phyloP scores from a whole-genome alignment of 805 yeast genomes.

The Candida piceae region DNA sequence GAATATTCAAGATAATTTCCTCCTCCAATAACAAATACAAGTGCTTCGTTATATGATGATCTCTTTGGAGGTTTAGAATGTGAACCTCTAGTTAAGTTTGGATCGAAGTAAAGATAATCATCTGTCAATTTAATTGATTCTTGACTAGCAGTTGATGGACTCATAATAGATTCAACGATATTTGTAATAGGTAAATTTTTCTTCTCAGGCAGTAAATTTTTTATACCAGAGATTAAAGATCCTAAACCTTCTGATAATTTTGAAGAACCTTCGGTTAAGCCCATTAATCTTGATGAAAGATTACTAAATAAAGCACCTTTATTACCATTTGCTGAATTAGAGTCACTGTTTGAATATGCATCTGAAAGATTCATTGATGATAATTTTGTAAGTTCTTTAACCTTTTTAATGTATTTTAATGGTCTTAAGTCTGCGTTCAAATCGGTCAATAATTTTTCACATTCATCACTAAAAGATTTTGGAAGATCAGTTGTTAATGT shows the following conservation, averaged over 20 bases:
- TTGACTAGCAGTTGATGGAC: slow-evolving; percentile 61
- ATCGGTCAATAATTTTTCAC: slow-evolving; percentile 54
- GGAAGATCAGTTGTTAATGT: slow-evolving; percentile 47
- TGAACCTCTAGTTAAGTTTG: slow-evolving; percentile 79
- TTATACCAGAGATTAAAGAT: slow-evolving; percentile 80
- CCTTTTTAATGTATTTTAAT: slow-evolving; percentile 68
- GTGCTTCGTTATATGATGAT: slow-evolving; percentile 70
- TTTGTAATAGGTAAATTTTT: slow-evolving; percentile 85
- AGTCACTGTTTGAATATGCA: slow-evolving; percentile 22
- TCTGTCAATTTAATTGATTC: slow-evolving; percentile 72
- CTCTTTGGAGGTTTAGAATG: slow-evolving; percentile 86
- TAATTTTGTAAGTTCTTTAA: slow-evolving; percentile 70
- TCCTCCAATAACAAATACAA: slow-evolving; percentile 94
- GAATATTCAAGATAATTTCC: slow-evolving; percentile 94
- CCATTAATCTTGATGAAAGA: slow-evolving; percentile 70
- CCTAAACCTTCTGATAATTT: slow-evolving; percentile 85
- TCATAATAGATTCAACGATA: slow-evolving; percentile 87
- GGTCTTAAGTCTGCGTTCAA: slow-evolving; percentile 60
- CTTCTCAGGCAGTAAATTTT: slow-evolving; percentile 81
- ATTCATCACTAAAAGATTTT: slow-evolving; percentile 45
- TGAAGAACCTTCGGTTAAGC: slow-evolving; percentile 62
- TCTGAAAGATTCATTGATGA: slow-evolving; percentile 33
- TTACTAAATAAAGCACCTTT: slow-evolving; percentile 59
- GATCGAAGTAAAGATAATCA: slow-evolving; percentile 87
- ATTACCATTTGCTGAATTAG: slow-evolving; percentile 29